phyloP scores from a whole-genome alignment of 2,329 filamentous ascomycete species.

The Hymenoscyphus salicellus region DNA sequence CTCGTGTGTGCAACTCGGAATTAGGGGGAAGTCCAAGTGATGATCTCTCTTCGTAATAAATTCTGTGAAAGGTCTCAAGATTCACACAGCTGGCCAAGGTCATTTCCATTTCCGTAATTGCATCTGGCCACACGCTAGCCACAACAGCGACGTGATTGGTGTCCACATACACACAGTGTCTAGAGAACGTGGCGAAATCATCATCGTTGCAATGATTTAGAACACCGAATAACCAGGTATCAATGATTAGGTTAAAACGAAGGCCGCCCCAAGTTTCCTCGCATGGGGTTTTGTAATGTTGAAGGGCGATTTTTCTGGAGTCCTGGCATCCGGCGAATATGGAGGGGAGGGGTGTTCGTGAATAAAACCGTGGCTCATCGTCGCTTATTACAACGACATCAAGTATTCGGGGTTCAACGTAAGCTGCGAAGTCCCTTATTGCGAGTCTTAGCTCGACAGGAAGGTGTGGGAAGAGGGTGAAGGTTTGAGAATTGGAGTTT shows the following conservation, averaged over 20 bases:
- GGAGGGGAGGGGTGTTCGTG: neutral
- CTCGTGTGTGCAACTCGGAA: neutral
- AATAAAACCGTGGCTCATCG: neutral
- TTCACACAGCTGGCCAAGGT: neutral
- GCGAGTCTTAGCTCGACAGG: constrained; percentile 6
- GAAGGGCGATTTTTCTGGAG: neutral
- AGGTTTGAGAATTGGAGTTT: neutral
- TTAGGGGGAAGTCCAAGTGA: neutral
- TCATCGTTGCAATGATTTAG: too few relatives aligned
- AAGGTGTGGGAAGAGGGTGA: constrained; percentile 8
- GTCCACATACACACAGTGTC: too few relatives aligned
- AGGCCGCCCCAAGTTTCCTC: neutral
- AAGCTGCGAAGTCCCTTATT: constrained; percentile 8
- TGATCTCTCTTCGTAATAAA: neutral
- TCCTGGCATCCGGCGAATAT: constrained; percentile 1
- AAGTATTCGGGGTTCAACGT: neutral
- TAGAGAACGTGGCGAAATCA: too few relatives aligned
- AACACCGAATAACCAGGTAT: neutral
- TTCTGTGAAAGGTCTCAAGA: neutral
- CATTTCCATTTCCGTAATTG: neutral
- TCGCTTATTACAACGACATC: neutral
- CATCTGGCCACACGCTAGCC: too few relatives aligned
- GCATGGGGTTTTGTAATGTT: constrained; percentile 2
- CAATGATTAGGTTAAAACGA: neutral
- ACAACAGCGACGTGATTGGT: neutral